Conservation (phyloP, 495 filamentous ascomycete species). For the Penicillium bialowiezense region DNA sequence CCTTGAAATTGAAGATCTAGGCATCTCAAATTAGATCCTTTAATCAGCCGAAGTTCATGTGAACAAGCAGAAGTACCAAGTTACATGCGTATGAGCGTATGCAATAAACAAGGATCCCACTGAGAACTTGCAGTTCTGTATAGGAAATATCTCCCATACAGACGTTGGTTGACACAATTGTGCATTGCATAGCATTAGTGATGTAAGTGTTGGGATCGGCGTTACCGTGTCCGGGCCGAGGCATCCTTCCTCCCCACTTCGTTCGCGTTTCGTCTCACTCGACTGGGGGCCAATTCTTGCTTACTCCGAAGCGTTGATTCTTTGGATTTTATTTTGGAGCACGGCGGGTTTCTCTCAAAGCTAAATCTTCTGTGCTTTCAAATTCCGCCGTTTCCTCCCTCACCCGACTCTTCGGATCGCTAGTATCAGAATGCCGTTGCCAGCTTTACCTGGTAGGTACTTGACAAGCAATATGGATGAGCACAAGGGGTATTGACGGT, state of each 20-base stretch:
- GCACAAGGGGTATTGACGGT: not conserved
- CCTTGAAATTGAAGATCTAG: not conserved
- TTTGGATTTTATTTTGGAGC: not conserved
- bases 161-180: no score
- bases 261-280: not conserved
- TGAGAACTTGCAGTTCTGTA: no score
- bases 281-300: not conserved
- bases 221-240: constrained; percentile 13
- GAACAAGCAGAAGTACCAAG: not conserved
- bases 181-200: no score
- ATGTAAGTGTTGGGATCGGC: constrained; percentile 3
- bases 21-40: not conserved
- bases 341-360: not conserved
- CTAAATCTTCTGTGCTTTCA: not conserved
- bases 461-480: not conserved
- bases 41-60: constrained; percentile 2
- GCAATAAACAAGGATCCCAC: no score
- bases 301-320: not conserved
- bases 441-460: constrained; percentile 12
- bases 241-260: constrained; percentile 1
- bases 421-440: constrained; percentile 7
- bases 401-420: no score
- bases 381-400: not conserved
- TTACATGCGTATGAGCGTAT: no score
- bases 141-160: no score